These are phyloP conservation scores for Heliamphora exappendiculata DNA, from an alignment of 148 eudicot genomes.

Conservation along the genomic window DNA sequence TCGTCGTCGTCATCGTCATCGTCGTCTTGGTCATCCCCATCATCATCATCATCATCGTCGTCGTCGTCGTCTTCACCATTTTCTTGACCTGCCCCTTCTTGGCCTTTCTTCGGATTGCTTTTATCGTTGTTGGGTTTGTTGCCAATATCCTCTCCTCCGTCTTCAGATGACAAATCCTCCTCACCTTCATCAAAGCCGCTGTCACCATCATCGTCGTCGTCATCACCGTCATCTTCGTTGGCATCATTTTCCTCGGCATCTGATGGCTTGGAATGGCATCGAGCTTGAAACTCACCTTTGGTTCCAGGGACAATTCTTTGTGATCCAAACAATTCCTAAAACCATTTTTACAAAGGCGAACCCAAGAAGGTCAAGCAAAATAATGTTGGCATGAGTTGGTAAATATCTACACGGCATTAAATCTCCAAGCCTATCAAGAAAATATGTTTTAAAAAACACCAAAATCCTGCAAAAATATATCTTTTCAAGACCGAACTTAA, in stretches of 20 bases:
- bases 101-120: slow-evolving; percentile 16
- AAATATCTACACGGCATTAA: too few relatives aligned
- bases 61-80: slow-evolving; percentile 18
- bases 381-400: too few relatives aligned
- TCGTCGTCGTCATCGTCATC: slow-evolving; percentile 16
- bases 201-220: slow-evolving; percentile 12
- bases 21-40: slow-evolving; percentile 11
- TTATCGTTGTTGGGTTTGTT: slow-evolving; percentile 11
- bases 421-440: too few relatives aligned
- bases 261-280: slow-evolving; percentile 12
- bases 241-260: slow-evolving; percentile 22
- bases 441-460: too few relatives aligned
- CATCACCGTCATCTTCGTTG: slow-evolving; percentile 18
- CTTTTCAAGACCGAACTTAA: too few relatives aligned
- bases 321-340: slow-evolving; percentile 4
- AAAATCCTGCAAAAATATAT: too few relatives aligned
- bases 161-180: slow-evolving; percentile 20
- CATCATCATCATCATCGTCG: slow-evolving; percentile 14
- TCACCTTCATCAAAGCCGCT: slow-evolving; percentile 13
- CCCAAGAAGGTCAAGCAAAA: background rate
- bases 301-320: background rate
- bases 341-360: background rate
- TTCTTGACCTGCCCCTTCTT: slow-evolving; percentile 11
- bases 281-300: slow-evolving; percentile 8
- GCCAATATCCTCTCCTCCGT: slow-evolving; percentile 7